Evolutionary conservation across 345 rosid species (phyloP).

Genomic region (Mangifera indica): DNA sequence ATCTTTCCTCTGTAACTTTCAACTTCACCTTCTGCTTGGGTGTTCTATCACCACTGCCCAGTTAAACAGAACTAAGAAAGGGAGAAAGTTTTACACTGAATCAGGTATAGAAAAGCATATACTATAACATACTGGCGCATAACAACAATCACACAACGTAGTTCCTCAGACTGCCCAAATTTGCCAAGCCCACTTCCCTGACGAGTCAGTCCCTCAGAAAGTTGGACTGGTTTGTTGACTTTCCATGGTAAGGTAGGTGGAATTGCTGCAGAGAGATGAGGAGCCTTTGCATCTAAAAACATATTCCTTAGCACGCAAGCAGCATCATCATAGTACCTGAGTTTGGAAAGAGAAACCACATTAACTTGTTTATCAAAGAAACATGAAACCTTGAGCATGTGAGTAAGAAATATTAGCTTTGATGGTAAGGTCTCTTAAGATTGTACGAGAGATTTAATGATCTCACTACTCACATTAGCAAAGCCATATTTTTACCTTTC

Average conservation of each 20-base stretch:
- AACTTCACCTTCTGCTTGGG: slow-evolving; percentile 99
- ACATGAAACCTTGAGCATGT: not conserved
- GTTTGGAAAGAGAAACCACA: slow-evolving; percentile 17
- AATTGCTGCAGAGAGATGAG: slow-evolving; percentile 85
- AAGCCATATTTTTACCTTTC: not conserved
- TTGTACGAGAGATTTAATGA: not conserved
- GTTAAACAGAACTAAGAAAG: slow-evolving; percentile 3
- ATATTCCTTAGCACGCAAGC: slow-evolving; percentile 95
- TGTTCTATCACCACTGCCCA: slow-evolving; percentile 94
- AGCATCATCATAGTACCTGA: slow-evolving; percentile 95
- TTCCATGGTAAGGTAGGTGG: slow-evolving; percentile 98
- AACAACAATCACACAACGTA: slow-evolving; percentile 93
- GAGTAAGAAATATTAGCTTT: not conserved
- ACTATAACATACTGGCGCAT: slow-evolving; percentile 82
- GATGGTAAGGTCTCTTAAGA: not conserved
- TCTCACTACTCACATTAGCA: not conserved
- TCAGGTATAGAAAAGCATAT: slow-evolving; percentile 6
- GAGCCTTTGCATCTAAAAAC: slow-evolving; percentile 98
- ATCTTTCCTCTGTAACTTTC: slow-evolving; percentile 95
- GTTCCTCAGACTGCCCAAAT: slow-evolving; percentile 95
- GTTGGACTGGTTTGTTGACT: slow-evolving; percentile 71
- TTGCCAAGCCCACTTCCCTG: slow-evolving; percentile 96
- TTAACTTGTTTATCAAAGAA: slow-evolving; percentile 6
- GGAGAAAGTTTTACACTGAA: slow-evolving; percentile 16
- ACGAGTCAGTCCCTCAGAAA: slow-evolving; percentile 85